Evolutionary conservation across 257 asterid genomes (phyloP).

Genomic region (Solanum clarkiae): DNA sequence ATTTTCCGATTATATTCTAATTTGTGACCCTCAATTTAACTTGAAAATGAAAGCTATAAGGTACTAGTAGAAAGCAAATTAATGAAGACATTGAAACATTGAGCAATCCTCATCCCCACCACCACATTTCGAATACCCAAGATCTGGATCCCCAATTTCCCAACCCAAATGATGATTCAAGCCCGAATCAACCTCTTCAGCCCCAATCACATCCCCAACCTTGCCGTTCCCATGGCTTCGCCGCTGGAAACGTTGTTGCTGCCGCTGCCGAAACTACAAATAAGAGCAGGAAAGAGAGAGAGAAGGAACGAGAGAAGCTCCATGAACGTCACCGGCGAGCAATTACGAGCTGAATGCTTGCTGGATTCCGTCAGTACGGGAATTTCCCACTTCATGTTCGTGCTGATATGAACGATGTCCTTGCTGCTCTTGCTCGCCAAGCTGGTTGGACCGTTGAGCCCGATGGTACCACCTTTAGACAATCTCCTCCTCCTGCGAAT

Average conservation of each 20-base stretch:
- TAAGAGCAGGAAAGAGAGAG: slow-evolving; percentile 47
- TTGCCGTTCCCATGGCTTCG: slow-evolving; percentile 73
- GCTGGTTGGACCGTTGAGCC: slow-evolving; percentile 62
- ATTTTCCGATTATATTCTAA: neutral
- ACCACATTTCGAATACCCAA: neutral
- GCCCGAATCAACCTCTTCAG: slow-evolving; percentile 7
- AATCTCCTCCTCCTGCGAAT: slow-evolving; percentile 22
- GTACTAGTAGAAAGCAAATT: neutral
- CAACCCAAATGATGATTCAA: slow-evolving; percentile 9
- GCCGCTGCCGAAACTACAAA: neutral
- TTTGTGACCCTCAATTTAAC: neutral
- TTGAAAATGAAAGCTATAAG: too few relatives aligned
- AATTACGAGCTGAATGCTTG: slow-evolving; percentile 62
- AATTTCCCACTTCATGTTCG: slow-evolving; percentile 62
- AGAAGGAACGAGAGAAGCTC: slow-evolving; percentile 60
- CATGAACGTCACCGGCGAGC: slow-evolving; percentile 71
- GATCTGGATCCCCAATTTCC: slow-evolving; percentile 23
- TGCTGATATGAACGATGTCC: slow-evolving; percentile 75
- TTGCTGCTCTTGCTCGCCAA: slow-evolving; percentile 64
- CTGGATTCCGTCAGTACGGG: slow-evolving; percentile 70
- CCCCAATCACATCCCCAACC: neutral
- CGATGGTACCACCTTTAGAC: slow-evolving; percentile 63
- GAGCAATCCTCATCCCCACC: neutral
- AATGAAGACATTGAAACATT: neutral
- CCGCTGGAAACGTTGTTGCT: slow-evolving; percentile 27